These are phyloP conservation scores for Trypanosoma rangeli DNA, from an alignment of 208 protist genomes.

Conservation along the genomic window DNA sequence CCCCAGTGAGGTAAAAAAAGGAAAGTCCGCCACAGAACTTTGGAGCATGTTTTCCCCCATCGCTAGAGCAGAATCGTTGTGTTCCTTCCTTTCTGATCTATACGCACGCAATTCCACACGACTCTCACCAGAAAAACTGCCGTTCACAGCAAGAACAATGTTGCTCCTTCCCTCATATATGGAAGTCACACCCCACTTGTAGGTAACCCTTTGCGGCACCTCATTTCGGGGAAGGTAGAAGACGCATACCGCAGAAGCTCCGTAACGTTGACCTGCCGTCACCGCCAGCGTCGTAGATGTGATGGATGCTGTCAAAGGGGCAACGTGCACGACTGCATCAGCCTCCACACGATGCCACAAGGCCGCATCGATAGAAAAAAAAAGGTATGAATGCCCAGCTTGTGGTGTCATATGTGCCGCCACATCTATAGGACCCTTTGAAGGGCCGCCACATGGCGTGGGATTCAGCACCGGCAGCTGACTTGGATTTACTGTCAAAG, in stretches of 20 bases:
- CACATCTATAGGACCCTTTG: background rate
- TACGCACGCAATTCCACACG: conserved; percentile 14
- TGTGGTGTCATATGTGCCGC: conserved; percentile 2
- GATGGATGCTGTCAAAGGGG: conserved; percentile 12
- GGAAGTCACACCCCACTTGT: conserved; percentile 14
- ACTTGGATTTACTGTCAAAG: conserved; percentile 14
- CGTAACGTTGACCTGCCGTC: conserved; percentile 27
- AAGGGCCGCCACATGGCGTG: conserved; percentile 29
- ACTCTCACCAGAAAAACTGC: background rate
- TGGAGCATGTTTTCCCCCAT: background rate
- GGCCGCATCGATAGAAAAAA: conserved; percentile 24
- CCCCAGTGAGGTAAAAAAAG: conserved; percentile 17
- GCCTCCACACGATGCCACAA: conserved; percentile 10
- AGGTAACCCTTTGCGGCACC: background rate
- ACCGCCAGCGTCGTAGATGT: conserved; percentile 28
- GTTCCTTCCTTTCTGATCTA: background rate
- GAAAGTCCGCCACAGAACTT: background rate
- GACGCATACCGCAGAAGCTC: conserved; percentile 38
- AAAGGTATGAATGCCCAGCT: conserved; percentile 6
- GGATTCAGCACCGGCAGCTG: conserved; percentile 5
- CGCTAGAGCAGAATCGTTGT: background rate
- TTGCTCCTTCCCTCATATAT: background rate
- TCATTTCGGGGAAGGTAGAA: conserved; percentile 40
- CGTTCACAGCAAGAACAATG: conserved; percentile 16
- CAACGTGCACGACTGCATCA: conserved; percentile 7